Base-by-base conservation (phyloP, 495 filamentous ascomycete species). In the Achaetomiella virescens region DNA sequence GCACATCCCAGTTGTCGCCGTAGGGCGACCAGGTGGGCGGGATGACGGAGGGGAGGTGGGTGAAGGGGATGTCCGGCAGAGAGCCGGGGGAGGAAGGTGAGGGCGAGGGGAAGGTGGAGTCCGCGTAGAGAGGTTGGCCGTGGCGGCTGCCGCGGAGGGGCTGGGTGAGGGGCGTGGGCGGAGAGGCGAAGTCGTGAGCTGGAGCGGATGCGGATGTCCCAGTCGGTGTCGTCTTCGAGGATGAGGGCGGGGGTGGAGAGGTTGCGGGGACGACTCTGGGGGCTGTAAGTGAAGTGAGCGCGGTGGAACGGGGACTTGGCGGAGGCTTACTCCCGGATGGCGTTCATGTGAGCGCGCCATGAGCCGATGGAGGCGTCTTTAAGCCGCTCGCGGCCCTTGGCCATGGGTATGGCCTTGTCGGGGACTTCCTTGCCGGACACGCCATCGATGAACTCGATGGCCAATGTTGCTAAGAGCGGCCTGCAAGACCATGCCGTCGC, bases 201-300 rank as follows among this genome's bases (percentile, higher is more conserved):
- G 81, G 67, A 60, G 27, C 74, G 72, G 46, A 84, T 65, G 24
- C 67, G 61, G 12, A 82, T 63, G 48, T 82, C 78, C 80, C 81
- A 84, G 60, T 82, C 81, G 6, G 72, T 72, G 49, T 83, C 81
- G 47, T 84, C 81, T 66, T 84, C 81, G 31, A 83, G 55, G 9
- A 83, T 75, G 9, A 84, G 59, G 4, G 80, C 80, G 0, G n/a
- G n/a, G n/a, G 77, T 75, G 0, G 72, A 65, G 6, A 80, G 55
- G 15, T 68, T 64, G 47, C 76, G 68, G 10, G 62, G 18, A 82
- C 71, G 11, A 83, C 66, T 21, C 73, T 75, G 37, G 2, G 4
- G 11, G 10, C 0, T 60, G 15, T 54, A 33, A 24, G 21, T 5
- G 10, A 43, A 11, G 18, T 1, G 5, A 9, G 12, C 27, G 24